Conservation (phyloP, 257 asterid species). For the Solanum piurae region DNA sequence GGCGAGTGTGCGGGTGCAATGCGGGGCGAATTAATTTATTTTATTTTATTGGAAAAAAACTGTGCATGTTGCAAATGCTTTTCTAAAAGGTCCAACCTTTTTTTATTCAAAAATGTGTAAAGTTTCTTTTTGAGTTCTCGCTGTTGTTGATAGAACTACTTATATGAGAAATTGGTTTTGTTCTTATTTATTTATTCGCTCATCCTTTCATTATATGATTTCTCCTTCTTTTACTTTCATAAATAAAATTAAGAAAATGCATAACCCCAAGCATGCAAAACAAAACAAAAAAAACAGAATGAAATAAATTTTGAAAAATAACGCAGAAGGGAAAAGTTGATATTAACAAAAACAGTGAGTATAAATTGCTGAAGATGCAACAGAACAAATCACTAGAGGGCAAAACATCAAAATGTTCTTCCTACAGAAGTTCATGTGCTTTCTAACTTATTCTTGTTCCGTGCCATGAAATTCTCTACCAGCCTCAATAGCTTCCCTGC, state of each 20-base stretch:
- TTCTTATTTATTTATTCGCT: background rate
- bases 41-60: background rate
- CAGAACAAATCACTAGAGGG: background rate
- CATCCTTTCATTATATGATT: background rate
- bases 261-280: background rate
- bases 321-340: background rate
- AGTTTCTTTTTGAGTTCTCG: background rate
- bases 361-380: background rate
- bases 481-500: constrained; percentile 93
- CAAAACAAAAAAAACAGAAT: background rate
- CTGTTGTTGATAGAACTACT: background rate
- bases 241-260: background rate
- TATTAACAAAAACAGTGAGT: background rate
- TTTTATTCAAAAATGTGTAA: background rate
- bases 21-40: background rate
- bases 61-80: background rate
- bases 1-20: too few species aligned
- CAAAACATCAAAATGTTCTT: background rate
- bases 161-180: background rate
- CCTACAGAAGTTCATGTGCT: background rate
- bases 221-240: background rate
- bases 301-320: background rate
- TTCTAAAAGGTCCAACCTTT: too few species aligned
- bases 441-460: background rate
- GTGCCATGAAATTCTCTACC: constrained; percentile 29